These are phyloP conservation scores for Gryganskiella cystojenkinii DNA, from an alignment of 192 early-diverging fungal species.

Conservation along the genomic window DNA sequence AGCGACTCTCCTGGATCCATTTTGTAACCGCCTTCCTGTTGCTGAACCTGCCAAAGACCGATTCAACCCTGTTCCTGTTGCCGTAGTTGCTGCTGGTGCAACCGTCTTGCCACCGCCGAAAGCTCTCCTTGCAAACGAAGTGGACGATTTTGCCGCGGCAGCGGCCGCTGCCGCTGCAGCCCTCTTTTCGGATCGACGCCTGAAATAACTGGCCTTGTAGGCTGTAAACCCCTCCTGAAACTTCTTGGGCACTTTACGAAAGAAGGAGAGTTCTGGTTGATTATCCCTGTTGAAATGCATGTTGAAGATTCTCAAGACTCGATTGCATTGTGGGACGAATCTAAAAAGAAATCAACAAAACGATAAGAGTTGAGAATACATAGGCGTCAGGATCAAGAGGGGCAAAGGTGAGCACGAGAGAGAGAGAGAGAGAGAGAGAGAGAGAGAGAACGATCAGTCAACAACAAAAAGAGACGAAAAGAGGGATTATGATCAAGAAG, in stretches of 20 bases:
- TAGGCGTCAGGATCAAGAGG: too few relatives aligned
- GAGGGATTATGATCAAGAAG: not conserved
- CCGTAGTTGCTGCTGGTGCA: not conserved
- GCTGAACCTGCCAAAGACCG: not conserved
- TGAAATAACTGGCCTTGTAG: constrained; percentile 61
- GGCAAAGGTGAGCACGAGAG: too few relatives aligned
- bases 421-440: not conserved
- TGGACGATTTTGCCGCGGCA: not conserved
- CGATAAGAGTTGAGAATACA: not conserved
- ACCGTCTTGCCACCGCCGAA: constrained; percentile 6
- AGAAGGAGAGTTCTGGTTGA: constrained; percentile 59
- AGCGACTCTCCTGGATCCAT: constrained; percentile 17
- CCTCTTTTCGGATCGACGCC: constrained; percentile 54
- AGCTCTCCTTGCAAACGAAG: constrained; percentile 1
- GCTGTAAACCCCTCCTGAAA: constrained; percentile 65
- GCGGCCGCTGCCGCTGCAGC: constrained; percentile 28
- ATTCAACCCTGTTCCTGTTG: not conserved
- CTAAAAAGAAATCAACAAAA: constrained; percentile 19
- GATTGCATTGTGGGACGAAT: constrained; percentile 69
- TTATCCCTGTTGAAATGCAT: constrained; percentile 64
- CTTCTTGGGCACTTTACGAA: constrained; percentile 61
- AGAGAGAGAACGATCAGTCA: not conserved
- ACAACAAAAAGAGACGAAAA: constrained; percentile 4
- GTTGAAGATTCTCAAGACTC: constrained; percentile 64
- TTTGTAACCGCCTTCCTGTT: constrained; percentile 27